Evolutionary conservation across 441 rosid genomes (phyloP).

Genomic region (Croton setiger): DNA sequence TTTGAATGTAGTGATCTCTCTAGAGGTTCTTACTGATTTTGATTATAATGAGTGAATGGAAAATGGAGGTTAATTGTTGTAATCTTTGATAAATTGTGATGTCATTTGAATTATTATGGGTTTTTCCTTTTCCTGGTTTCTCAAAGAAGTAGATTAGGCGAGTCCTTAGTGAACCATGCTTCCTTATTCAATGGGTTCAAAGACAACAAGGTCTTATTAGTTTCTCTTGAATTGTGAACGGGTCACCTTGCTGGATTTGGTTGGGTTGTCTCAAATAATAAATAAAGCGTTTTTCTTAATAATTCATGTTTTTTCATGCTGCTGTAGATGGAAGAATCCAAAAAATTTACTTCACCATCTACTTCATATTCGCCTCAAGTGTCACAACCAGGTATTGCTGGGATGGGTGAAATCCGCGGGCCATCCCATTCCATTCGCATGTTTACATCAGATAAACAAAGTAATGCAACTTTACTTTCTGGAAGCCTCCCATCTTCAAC

Average conservation of each 20-base stretch:
- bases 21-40: not conserved
- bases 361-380: conserved; percentile 47
- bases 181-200: too few relatives aligned
- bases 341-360: conserved; percentile 40
- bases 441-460: conserved; percentile 44
- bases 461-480: conserved; percentile 33
- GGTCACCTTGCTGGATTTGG: conserved; percentile 8
- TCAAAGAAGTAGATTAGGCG: not conserved
- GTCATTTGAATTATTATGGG: not conserved
- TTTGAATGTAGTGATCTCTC: not conserved
- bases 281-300: not conserved
- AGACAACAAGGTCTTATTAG: not conserved
- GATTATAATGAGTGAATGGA: not conserved
- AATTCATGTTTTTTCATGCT: conserved; percentile 20
- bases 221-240: conserved; percentile 6
- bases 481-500: conserved; percentile 38
- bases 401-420: conserved; percentile 40
- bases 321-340: conserved; percentile 77
- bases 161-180: not conserved
- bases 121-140: not conserved
- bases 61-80: not conserved
- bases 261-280: not conserved
- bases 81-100: not conserved
- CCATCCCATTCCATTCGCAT: conserved; percentile 29
- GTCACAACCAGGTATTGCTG: conserved; percentile 39